Evolutionary conservation across 1,139 yeast species (phyloP).

Genomic region (Nakaseomyces bracarensis): DNA sequence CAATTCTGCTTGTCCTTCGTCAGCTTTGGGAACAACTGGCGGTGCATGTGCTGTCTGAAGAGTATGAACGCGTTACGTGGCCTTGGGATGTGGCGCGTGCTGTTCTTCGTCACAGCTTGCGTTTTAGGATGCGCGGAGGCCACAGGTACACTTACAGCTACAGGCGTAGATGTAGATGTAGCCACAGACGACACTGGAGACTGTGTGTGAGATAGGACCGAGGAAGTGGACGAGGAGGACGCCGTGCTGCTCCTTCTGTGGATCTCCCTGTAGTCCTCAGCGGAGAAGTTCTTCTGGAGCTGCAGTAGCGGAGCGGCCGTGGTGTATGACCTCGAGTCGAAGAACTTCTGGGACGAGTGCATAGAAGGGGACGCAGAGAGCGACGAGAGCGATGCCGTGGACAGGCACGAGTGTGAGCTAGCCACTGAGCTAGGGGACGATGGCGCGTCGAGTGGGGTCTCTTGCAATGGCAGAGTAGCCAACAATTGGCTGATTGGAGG

Average conservation of each 20-base stretch:
- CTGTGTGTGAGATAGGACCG: too few species aligned
- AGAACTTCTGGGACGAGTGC: background rate
- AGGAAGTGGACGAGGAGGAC: background rate
- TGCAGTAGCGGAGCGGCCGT: background rate
- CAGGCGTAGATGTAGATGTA: background rate
- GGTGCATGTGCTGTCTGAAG: constrained; percentile 70
- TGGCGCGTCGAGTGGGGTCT: background rate
- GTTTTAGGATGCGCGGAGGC: background rate
- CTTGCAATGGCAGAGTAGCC: constrained; percentile 4
- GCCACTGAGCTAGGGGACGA: constrained; percentile 5
- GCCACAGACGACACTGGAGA: too few species aligned
- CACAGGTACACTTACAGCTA: background rate
- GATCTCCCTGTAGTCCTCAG: constrained; percentile 5
- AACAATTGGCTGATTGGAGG: constrained; percentile 7
- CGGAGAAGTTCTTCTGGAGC: constrained; percentile 3
- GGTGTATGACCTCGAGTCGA: constrained; percentile 3
- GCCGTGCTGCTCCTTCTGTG: background rate
- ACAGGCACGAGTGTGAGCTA: constrained; percentile 4
- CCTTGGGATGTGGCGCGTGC: constrained; percentile 49
- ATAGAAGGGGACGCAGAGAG: background rate
- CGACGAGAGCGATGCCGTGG: constrained; percentile 4
- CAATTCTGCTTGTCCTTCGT: constrained; percentile 5
- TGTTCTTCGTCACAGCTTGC: background rate
- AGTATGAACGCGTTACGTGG: constrained; percentile 72
- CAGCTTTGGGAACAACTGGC: constrained; percentile 41